Evolutionary conservation across 2,329 filamentous ascomycete species (phyloP).

Genomic region (Penicillium sp.): DNA sequence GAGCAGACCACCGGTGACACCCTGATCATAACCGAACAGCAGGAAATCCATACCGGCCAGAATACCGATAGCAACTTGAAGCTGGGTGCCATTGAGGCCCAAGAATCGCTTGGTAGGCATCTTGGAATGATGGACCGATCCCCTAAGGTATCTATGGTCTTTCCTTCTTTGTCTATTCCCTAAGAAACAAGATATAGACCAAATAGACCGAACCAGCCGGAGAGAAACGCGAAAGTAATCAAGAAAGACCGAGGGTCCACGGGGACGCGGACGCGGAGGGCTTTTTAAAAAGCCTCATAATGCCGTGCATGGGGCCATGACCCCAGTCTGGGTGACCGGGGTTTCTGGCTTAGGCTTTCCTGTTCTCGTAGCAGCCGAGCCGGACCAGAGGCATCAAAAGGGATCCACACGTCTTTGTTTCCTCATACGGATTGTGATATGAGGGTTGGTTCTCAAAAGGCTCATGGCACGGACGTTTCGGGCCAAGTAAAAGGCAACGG

Average conservation of each 20-base stretch:
- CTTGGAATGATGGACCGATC: constrained; percentile 1
- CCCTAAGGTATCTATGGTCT: neutral
- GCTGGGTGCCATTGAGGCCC: constrained; percentile 39
- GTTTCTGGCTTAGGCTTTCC: constrained; percentile 5
- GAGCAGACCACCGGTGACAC: constrained; percentile 44
- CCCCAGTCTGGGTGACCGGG: constrained; percentile 2
- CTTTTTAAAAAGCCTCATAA: constrained; percentile 13
- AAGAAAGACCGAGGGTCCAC: constrained; percentile 1
- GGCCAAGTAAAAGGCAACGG: neutral
- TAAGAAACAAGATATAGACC: neutral
- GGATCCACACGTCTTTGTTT: constrained; percentile 3
- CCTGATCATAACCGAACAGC: constrained; percentile 40
- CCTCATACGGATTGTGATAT: neutral
- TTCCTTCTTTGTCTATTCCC: neutral
- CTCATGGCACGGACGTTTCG: neutral
- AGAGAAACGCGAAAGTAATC: neutral
- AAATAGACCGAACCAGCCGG: constrained; percentile 7
- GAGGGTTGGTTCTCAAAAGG: neutral
- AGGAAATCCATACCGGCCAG: constrained; percentile 43
- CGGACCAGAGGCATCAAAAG: neutral
- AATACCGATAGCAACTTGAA: constrained; percentile 42
- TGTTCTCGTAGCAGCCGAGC: constrained; percentile 7
- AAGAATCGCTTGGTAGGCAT: constrained; percentile 31
- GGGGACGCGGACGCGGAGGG: constrained; percentile 7
- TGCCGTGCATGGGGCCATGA: constrained; percentile 7